Evolutionary conservation across 2,329 filamentous ascomycete species (phyloP), one percentile per base, ranked within the genome.

Genomic region (Chaetomiaceae sp.): DNA sequence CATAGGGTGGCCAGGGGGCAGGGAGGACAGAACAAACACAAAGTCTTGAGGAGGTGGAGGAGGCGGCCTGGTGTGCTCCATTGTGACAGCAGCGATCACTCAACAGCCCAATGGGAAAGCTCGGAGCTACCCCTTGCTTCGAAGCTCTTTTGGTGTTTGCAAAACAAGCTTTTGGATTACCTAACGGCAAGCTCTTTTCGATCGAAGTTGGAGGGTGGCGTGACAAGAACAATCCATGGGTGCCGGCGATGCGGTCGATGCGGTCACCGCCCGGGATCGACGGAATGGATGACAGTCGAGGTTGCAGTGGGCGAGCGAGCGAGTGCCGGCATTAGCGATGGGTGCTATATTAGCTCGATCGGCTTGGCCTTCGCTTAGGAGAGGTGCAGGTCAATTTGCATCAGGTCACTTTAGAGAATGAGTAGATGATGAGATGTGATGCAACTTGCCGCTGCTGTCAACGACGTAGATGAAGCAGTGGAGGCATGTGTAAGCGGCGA

Each of bases 261-360:
- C 34, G 17, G 25, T 29, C 31, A 36, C 29, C 20, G n/a, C 39
- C 17, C 11, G 8, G 8, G 48, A 29, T 36, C 17, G 11, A 44
- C n/a, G 14, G 25, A 12, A n/a, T 19, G 19, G 17, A 27, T 27
- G 25, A 17, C 23, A 9, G n/a, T 29, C 23, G 2, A 9, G 17
- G 15, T 6, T 20, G 17, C 20, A 11, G 31, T 27, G 31, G 27
- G 9, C 6, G 29, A 17, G n/a, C n/a, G 7, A 27, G 29, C 6
- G 47, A 42, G 39, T 50, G 38, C 47, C 47, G 47, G 47, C 47
- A 50, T 50, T 44, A 50, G 37, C 37, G 47, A 43, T 20, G 20
- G 43, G 15, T 12, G 27, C 27, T 31, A 31, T 31, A 7, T 14
- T 29, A 27, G 22, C n/a, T 43, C 15, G 39, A 43, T 29, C 39